Evolutionary conservation across 306 rosid genomes (phyloP), one percentile per base, ranked within the genome.

Genomic region (Corylus heterophylla): DNA sequence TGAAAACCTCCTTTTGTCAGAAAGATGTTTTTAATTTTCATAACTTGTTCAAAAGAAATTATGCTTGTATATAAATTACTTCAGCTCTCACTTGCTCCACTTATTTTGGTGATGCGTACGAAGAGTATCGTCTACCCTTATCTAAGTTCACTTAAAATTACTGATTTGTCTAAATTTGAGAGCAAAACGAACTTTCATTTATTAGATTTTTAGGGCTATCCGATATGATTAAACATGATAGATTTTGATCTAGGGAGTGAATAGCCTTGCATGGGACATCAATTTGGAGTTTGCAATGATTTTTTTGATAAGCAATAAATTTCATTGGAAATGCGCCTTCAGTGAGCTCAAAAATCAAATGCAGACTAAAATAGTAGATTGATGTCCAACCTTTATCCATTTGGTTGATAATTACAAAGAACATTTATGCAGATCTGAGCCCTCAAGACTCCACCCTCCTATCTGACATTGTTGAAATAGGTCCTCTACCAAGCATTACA

Each of bases 381-480:
- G 27, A 54, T n/a, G 20, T 14, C 61, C 45, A 44, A 67, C 39
- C 69, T 2, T 27, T 42, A 44, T 66, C 47, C 70, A 75, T 69
- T 69, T 80, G 61, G 35, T 66, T 69, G 54, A 76, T 72, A 66
- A 76, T 35, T 48, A 70, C 17, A 14, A 42, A 45, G 14, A 73
- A 55, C 16, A 52, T 48, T 10, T 55, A 39, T 79, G 79, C 89
- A 89, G 93, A 89, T 81, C 68, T 89, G 67, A 87, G 93, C 79
- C 93, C 93, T 56, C 90, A 85, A 71, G 93, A 89, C 74, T 87
- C 90, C 31, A 74, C 90, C 70, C 87, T 89, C 13, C 80, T 89
- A 81, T 81, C 96, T 18, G 98, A 95, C 73, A 85, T 95, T 73
- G 80, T 85, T 78, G 95, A 95, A 90, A 78, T 91, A 64, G 87